Base-by-base conservation (phyloP, 768 basidiomycete species). In the Serendipita indica region DNA sequence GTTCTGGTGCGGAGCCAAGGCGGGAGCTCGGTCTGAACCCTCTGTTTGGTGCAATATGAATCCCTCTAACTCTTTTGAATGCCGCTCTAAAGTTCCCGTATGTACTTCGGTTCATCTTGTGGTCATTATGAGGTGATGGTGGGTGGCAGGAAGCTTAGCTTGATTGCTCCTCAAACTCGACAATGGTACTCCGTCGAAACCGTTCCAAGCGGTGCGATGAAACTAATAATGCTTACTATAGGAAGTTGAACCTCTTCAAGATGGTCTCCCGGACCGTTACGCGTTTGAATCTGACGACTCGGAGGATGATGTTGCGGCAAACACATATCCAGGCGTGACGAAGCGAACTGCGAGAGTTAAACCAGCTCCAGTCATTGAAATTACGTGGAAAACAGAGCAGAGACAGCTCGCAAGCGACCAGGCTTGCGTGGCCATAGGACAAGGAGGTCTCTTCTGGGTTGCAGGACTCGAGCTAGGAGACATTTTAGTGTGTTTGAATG, bases 261-360 rank as follows among this genome's bases (percentile, higher is more conserved):
- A 54, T 18, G n/a, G 25, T 30, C 16, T 18, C 30, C 49, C 49
- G 25, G 32, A 54, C 25, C 22, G 49, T 7, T 54, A 54, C 32
- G 49, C 49, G 25, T 33, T 54, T 54, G 49, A 54, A 54, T 54
- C 49, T 16, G 49, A 54, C 49, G 49, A 54, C 30, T 54, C 49
- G 10, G 49, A 54, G n/a, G 49, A 54, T 28, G 49, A 54, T 54
- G 30, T 54, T 27, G 32, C 22, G n/a, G 16, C 16, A 28, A 54
- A 54, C 25, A 30, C 49, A 16, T 54, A 54, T 30, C 49, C 49
- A 10, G 32, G 32, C n/a, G 49, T 33, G 22, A 7, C 49, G 10
- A 30, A 54, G 16, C 20, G n/a, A 54, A 27, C 32, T 28, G 32
- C 7, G n/a, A 20, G 32, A n/a, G 4, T 28, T n/a, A 54, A 27